Conservation (phyloP, 495 filamentous ascomycete species). For the Xylaria bambusicola region DNA sequence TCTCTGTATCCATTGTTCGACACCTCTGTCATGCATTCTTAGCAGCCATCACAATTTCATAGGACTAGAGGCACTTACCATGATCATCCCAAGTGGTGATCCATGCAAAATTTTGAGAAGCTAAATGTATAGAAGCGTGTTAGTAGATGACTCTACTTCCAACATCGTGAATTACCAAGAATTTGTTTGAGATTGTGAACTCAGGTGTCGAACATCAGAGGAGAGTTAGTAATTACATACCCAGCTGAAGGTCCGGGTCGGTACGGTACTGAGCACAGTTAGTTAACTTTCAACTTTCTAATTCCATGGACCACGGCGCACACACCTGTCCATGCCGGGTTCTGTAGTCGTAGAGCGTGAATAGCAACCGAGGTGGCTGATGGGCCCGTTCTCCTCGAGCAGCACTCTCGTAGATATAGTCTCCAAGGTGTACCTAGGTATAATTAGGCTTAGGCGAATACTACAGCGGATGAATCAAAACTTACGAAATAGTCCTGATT, state of each 20-base stretch:
- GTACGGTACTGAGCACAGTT: constrained; percentile 52
- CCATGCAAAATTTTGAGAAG: constrained; percentile 63
- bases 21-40: constrained; percentile 40
- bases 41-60: neutral
- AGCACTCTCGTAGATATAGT: constrained; percentile 68
- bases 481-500: constrained; percentile 61
- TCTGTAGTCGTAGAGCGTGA: constrained; percentile 61
- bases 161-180: no score
- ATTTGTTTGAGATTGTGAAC: no score
- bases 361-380: constrained; percentile 25
- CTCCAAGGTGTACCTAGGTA: constrained; percentile 56
- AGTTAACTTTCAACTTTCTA: neutral
- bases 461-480: neutral
- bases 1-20: constrained; percentile 64
- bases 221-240: no score
- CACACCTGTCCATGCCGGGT: constrained; percentile 38
- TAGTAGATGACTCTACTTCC: no score
- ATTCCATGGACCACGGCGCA: neutral
- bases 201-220: no score
- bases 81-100: constrained; percentile 74
- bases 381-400: constrained; percentile 30
- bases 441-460: neutral
- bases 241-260: constrained; percentile 60
- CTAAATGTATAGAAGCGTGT: no score
- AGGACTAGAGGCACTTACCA: constrained; percentile 28